Percentiles rank a stretch among this genome's conserved stretches.
phyloP scores from a whole-genome alignment of 352 stramenopile species.

The Globisporangium paddicum region DNA sequence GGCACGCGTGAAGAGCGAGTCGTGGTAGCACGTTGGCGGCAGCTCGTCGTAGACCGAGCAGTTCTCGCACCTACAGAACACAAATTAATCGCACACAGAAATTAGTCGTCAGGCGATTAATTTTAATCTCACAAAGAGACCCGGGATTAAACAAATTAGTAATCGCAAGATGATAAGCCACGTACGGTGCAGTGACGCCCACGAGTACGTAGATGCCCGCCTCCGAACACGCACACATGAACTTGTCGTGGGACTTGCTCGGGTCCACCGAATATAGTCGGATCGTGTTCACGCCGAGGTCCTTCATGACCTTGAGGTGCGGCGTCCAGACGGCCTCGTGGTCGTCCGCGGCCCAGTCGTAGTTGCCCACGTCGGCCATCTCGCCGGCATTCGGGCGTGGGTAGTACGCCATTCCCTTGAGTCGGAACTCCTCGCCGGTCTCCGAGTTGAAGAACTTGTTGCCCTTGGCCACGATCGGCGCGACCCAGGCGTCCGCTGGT shows the following conservation, averaged over 20 bases:
- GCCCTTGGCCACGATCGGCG: slow-evolving; percentile 48
- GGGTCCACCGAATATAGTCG: too few relatives aligned
- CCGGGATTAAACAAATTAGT: too few relatives aligned
- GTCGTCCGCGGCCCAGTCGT: slow-evolving; percentile 62
- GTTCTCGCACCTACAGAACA: too few relatives aligned
- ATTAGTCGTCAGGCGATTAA: too few relatives aligned
- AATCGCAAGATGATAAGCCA: too few relatives aligned
- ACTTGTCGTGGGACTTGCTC: slow-evolving; percentile 47
- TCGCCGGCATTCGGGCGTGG: slow-evolving; percentile 55
- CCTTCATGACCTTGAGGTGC: slow-evolving; percentile 45
- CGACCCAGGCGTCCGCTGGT: slow-evolving; percentile 11
- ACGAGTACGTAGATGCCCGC: slow-evolving; percentile 49
- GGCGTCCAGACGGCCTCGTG: slow-evolving; percentile 46
- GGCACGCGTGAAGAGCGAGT: slow-evolving; percentile 32
- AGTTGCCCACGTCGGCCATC: slow-evolving; percentile 30
- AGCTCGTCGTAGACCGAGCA: slow-evolving; percentile 31
- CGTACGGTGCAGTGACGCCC: slow-evolving; percentile 35
- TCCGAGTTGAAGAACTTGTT: slow-evolving; percentile 69
- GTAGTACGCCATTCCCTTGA: slow-evolving; percentile 73
- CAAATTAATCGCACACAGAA: too few relatives aligned
- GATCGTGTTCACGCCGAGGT: slow-evolving; percentile 64
- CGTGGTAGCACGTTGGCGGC: slow-evolving; percentile 42
- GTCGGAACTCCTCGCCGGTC: slow-evolving; percentile 47
- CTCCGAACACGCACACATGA: slow-evolving; percentile 56
- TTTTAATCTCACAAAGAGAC: too few relatives aligned